Conservation (phyloP, 345 rosid genomes). For the Rhizophora mangle region DNA sequence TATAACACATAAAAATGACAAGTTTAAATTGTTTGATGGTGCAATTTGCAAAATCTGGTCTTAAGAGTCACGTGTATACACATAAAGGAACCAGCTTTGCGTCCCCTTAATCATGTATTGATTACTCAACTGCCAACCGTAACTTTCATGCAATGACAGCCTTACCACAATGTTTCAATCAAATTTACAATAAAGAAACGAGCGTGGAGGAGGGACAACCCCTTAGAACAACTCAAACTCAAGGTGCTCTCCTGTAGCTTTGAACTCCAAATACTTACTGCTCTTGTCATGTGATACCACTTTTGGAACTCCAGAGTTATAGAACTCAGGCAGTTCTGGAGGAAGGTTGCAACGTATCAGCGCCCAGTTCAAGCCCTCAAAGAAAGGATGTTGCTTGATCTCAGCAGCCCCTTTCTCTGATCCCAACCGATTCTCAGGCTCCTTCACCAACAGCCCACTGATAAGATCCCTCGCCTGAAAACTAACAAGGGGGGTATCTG, state of each 20-base stretch:
- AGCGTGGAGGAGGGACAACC: not conserved
- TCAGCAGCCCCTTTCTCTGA: slow-evolving; percentile 80
- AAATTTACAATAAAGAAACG: slow-evolving; percentile 39
- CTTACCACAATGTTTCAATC: slow-evolving; percentile 15
- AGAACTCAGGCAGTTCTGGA: slow-evolving; percentile 66
- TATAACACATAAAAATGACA: too few relatives aligned
- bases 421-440: slow-evolving; percentile 79
- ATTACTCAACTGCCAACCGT: not conserved
- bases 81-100: not conserved
- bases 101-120: not conserved
- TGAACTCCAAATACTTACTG: slow-evolving; percentile 58
- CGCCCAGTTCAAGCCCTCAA: slow-evolving; percentile 91
- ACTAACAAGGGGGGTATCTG: slow-evolving; percentile 68
- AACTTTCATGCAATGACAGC: slow-evolving; percentile 6
- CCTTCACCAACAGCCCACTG: slow-evolving; percentile 65
- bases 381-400: slow-evolving; percentile 89
- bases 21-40: too few relatives aligned
- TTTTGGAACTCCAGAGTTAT: slow-evolving; percentile 42
- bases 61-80: not conserved
- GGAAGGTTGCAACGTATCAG: slow-evolving; percentile 77
- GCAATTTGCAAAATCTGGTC: slow-evolving; percentile 31
- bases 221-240: slow-evolving; percentile 77
- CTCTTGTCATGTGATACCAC: slow-evolving; percentile 30
- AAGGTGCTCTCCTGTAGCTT: slow-evolving; percentile 75
- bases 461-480: slow-evolving; percentile 82